Evolutionary conservation across 2,329 filamentous ascomycete genomes (phyloP), one percentile per base, ranked within the genome.

Genomic region (Lojkania enalia): DNA sequence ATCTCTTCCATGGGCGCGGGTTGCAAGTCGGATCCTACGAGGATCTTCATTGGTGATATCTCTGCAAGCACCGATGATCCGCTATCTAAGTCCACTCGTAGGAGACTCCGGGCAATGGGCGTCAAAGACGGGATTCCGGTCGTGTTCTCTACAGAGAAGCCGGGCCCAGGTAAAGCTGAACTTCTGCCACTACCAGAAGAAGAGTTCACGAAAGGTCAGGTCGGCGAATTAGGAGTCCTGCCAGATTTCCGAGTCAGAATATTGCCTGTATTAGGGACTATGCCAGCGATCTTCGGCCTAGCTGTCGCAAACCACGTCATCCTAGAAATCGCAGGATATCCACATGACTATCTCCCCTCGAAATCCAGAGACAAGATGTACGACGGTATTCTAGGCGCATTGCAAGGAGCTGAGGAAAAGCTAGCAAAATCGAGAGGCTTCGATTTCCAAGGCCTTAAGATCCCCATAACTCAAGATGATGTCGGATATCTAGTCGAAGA

Each of bases 1-100:
- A 91, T 99, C 51, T 94, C 90, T 13, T 88, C 90, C 21, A 97
- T 97, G 91, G 94, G 94, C 1, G 94, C 94, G 0, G 94, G 90
- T 0, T 96, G 90, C 72, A 99, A 97, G 75, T 92, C 88, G 3
- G 83, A 86, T 57, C 84, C 84, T 1, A 97, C 91, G 0, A 80
- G 87, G 44, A 86, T 99, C 42, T 85, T 89, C 57, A 86, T 99
- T 4, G 91, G 91, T 15, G 94, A 99, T 63, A 96, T 99, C 52
- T 90, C 88, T 5, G 78, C 82, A 1, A 95, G 87, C 56, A 89
- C 86, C 1, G 92, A 97, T 55, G 94, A 99, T 58, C 85, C 89
- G 0, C 79, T 99, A 0, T 96, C 91, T 3, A 82, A 90, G 49
- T 85, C 87, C 5, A 97, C 92, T 1, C 79, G 94, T 20, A 81